Evolutionary conservation across 805 yeast species (phyloP).

Genomic region (Lipomyces lipofer): DNA sequence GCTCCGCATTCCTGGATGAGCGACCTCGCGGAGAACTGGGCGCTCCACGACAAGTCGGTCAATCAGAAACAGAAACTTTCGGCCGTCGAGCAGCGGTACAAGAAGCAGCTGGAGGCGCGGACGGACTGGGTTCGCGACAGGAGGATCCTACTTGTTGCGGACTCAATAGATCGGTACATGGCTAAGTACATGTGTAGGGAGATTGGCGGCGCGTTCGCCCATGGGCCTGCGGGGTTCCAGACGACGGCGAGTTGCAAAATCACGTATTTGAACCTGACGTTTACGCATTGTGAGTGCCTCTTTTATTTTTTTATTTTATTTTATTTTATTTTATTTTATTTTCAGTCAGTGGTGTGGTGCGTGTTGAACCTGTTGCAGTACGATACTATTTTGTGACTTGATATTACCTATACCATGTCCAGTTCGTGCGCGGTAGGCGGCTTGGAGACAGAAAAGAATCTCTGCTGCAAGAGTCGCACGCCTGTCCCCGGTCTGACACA

Average conservation of each 20-base stretch:
- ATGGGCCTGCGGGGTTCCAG: not conserved
- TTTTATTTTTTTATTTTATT: no score
- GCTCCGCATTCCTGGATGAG: conserved; percentile 7
- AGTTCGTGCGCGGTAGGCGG: no score
- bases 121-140: conserved; percentile 4
- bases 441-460: no score
- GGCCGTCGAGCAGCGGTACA: not conserved
- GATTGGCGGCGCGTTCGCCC: not conserved
- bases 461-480: no score
- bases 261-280: conserved; percentile 5
- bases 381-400: no score
- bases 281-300: conserved; percentile 4
- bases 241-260: conserved; percentile 7
- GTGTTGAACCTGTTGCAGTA: no score
- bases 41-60: not conserved
- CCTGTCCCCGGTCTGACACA: no score
- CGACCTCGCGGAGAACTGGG: not conserved
- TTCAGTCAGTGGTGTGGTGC: no score
- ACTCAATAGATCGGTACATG: conserved; percentile 9
- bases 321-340: no score
- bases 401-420: no score
- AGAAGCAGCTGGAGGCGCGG: not conserved
- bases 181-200: not conserved
- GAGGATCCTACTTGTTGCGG: conserved; percentile 13
- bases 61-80: not conserved